Base-by-base conservation (phyloP, 495 filamentous ascomycete species). In the Aspergillus steynii region DNA sequence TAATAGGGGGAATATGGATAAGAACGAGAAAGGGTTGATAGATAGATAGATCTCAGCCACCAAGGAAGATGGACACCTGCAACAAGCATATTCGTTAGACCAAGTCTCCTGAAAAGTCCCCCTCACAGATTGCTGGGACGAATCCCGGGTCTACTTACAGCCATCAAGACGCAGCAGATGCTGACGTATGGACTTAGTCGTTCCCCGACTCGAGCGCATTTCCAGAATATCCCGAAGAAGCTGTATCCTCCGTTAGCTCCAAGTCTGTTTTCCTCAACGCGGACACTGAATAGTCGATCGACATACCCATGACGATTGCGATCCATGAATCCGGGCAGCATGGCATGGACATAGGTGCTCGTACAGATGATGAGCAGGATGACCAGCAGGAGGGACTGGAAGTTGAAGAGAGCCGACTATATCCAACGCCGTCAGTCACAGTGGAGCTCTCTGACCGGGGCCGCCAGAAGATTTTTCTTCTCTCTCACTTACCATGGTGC, bases 401-500 rank as follows among this genome's bases (percentile, higher is more conserved):
- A 97, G 78, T 98, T 97, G 86, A 99, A 98, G 63, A 99, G 87
- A 31, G 96, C 95, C 62, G 94, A 88, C 95, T 97, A 65, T 62
- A 31, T n/a, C 59, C 53, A 53, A 62, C 49, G 64, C 60, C 55
- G 20, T 47, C 49, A 58, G 25, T 50, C 53, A 53, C 14, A 31
- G 12, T 59, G 15, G 1, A 29, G 52, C 52, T 55, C 14, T 8
- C 7, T 29, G 29, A 42, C 53, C 15, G 50, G 27, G 8, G 25
- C 8, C 8, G 20, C 20, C 20, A 20, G 20, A 20, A 20, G 20
- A 42, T 42, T 42, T 42, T 42, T 10, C 10, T 20, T 20, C 20
- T 20, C 20, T 20, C 20, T 20, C 37, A 42, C 37, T 42, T 42
- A 42, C 37, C 37, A 42, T 42, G 12, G 37, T 10, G 37, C 9